Base-by-base conservation (phyloP, 2,329 filamentous ascomycete species). In the Ceratocystis albifundus region DNA sequence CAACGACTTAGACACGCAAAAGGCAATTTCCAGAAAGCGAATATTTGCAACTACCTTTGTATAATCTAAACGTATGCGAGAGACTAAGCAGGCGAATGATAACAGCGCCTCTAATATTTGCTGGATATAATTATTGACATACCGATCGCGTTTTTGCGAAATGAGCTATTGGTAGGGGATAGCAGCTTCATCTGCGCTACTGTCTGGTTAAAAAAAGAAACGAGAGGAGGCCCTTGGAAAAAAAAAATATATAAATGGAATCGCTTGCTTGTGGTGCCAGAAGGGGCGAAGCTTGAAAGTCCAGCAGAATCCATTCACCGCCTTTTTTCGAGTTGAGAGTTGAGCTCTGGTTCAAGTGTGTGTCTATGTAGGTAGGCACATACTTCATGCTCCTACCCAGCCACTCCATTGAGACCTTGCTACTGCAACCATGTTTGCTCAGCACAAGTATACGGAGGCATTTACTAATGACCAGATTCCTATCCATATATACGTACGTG, bases 361-460 rank as follows among this genome's bases (percentile, higher is more conserved):
- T 17, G 30, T n/a, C 6, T 36, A 32, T 20, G 25, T 30, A 30
- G 25, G 22, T 30, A 30, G 25, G 20, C 10, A 57, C 22, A 32
- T 28, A 59, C 48, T 53, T 53, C n/a, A 53, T 25, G 48, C 48
- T 53, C 48, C 48, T 36, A 59, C 55, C 55, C 55, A 59, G 55
- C 55, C 55, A 59, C 55, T 36, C 28, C 30, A 28, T 32, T 59
- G 55, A 30, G 55, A n/a, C 25, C 30, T 59, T 36, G 28, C 25
- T 59, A n/a, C 22, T 32, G 36, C 12, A 25, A 20, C n/a, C 12
- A 59, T 36, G 55, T 30, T n/a, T 15, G 48, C 8, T 10, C 7
- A 10, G 3, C 25, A 53, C 22, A 22, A 25, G 3, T 53, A 20
- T 15, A 53, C 12, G 12, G 48, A 4, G 12, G 48, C 25, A 53